phyloP scores from a whole-genome alignment of 805 yeast species.

The Myxozyma mucilagina region DNA sequence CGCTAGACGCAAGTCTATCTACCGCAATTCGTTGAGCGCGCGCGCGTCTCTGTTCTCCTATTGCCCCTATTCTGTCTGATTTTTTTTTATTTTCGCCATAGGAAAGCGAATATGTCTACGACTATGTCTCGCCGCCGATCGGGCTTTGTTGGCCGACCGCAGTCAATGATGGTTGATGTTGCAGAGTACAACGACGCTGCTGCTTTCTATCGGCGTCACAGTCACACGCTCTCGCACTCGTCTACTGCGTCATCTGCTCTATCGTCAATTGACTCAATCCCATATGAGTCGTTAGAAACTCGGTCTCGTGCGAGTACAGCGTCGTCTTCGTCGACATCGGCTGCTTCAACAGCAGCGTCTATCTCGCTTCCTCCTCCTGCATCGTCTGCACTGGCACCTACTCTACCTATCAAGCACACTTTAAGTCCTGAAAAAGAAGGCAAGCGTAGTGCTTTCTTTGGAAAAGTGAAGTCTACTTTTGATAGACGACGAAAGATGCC shows the following conservation, averaged over 20 bases:
- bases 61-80: neutral
- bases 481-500: constrained; percentile 22
- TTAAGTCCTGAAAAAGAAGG: constrained; percentile 6
- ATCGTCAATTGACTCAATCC: constrained; percentile 2
- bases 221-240: neutral
- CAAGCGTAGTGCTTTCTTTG: constrained; percentile 9
- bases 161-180: constrained; percentile 20
- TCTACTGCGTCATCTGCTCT: constrained; percentile 1
- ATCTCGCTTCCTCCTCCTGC: neutral
- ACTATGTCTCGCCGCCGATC: constrained; percentile 17
- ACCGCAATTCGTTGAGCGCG: too few relatives aligned
- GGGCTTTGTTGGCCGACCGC: constrained; percentile 18
- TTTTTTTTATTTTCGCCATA: neutral
- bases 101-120: neutral
- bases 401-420: neutral
- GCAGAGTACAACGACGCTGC: constrained; percentile 1
- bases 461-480: constrained; percentile 11
- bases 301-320: neutral
- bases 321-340: neutral
- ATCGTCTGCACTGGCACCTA: neutral
- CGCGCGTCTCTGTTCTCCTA: too few relatives aligned
- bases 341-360: neutral
- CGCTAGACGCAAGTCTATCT: too few relatives aligned
- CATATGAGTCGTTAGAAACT: too few relatives aligned
- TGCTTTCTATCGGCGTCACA: constrained; percentile 7